Evolutionary conservation across 2,329 filamentous ascomycete genomes (phyloP).

Genomic region (Cadophora sp.): DNA sequence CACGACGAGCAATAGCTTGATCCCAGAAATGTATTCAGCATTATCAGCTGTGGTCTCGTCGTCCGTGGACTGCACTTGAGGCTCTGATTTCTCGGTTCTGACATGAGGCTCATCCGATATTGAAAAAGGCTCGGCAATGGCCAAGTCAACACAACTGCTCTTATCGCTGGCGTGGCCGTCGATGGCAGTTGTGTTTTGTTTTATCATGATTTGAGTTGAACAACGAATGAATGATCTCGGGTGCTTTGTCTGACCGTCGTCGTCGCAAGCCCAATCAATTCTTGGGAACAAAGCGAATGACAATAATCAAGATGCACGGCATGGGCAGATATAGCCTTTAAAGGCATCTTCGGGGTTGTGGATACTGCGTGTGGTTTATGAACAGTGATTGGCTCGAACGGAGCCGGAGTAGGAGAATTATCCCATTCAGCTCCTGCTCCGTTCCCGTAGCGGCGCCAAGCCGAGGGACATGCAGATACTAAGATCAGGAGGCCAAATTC

Average conservation of each 20-base stretch:
- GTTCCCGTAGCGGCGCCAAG: not conserved
- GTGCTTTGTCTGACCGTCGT: not conserved
- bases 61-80: not conserved
- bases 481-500: not conserved
- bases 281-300: not conserved
- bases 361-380: not conserved
- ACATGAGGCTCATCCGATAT: not conserved
- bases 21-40: conserved; percentile 33
- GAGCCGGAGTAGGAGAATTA: conserved; percentile 8
- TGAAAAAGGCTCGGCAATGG: not conserved
- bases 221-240: not conserved
- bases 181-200: not conserved
- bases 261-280: not conserved
- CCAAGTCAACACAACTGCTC: not conserved
- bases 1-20: conserved; percentile 39
- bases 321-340: not conserved
- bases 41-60: conserved; percentile 19
- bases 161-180: not conserved
- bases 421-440: conserved; percentile 5
- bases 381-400: conserved; percentile 20
- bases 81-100: conserved; percentile 8
- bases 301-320: not conserved
- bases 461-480: not conserved
- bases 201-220: not conserved
- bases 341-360: not conserved